Base-by-base conservation (phyloP, 176 grass and related monocot species). In the Oropetium thomaeum region DNA sequence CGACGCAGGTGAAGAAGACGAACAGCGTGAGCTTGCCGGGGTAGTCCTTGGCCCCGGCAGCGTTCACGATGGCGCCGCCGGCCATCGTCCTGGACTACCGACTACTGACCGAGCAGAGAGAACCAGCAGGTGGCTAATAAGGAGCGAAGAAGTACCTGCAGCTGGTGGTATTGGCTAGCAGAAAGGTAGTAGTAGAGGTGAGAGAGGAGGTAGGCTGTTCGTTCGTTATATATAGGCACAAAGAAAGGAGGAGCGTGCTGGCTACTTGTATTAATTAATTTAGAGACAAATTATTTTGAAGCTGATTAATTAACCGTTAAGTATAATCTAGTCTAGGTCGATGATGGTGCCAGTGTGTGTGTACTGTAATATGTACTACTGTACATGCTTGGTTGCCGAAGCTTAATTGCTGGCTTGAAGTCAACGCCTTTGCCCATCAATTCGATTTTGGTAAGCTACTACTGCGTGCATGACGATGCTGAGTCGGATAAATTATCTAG, bases 11-110 rank as follows among this genome's bases (percentile, higher is more conserved):
- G 55, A 90, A 12, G 69, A 90, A 58, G 45, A 86, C 83, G 23
- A 90, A 90, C 68, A 90, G 62, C 44, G 88, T 90, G 45, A 90
- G 78, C 63, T 69, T 79, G 83, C 88, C 83, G 26, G 88, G 88
- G 83, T 90, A 90, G 40, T 90, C 83, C 68, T 90, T 90, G 67
- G 8, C 79, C 6, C 62, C 79, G 35, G 33, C 60, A 53, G 78
- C 47, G 77, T 48, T 90, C 44, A 85, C 82, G 2, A 86, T 37
- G 74, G 73, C 79, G 22, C 88, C 88, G 79, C 88, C 88, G 39
- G 88, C 88, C 88, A 90, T 90, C 73, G 7, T 65, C 27, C n/a
- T n/a, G n/a, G n/a, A n/a, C n/a, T n/a, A n/a, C n/a, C n/a, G n/a
- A n/a, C n/a, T 25, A 39, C 25, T 1, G 6, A 53, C 43, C 13